phyloP scores from a whole-genome alignment of 2,329 filamentous ascomycete genomes.

The Cryphonectria carpinicola region DNA sequence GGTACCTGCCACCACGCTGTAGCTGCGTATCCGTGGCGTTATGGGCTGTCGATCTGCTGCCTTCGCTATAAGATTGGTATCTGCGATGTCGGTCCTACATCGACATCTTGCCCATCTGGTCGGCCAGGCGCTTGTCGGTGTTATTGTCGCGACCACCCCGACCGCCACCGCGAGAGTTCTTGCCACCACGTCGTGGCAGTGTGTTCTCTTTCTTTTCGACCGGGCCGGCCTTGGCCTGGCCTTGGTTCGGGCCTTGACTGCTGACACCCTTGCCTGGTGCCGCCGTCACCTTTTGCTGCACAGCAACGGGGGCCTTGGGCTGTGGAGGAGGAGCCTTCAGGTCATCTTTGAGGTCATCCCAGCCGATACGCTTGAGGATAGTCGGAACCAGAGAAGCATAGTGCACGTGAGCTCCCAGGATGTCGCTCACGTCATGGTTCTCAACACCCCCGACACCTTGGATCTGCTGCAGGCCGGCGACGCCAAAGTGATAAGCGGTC shows the following conservation, averaged over 20 bases:
- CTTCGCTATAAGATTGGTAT: slow-evolving; percentile 4
- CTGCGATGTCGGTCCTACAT: slow-evolving; percentile 28
- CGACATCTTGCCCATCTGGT: slow-evolving; percentile 26
- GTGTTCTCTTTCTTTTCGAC: slow-evolving; percentile 26
- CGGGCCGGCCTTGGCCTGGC: slow-evolving; percentile 1
- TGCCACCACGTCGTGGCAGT: slow-evolving; percentile 25
- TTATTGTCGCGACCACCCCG: slow-evolving; percentile 17
- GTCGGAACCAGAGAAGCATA: slow-evolving; percentile 70
- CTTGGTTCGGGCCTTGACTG: background rate
- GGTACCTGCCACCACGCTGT: slow-evolving; percentile 4
- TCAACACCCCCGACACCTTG: slow-evolving; percentile 68
- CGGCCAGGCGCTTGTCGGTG: slow-evolving; percentile 23
- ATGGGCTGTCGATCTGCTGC: background rate
- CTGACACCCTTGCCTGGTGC: background rate
- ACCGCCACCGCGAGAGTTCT: slow-evolving; percentile 17
- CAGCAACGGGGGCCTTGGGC: background rate
- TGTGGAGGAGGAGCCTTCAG: slow-evolving; percentile 7
- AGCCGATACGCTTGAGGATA: slow-evolving; percentile 68
- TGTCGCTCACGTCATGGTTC: slow-evolving; percentile 68
- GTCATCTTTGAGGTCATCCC: slow-evolving; percentile 61
- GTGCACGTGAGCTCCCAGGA: slow-evolving; percentile 70
- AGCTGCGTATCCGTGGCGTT: background rate
- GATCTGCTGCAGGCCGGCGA: slow-evolving; percentile 81
- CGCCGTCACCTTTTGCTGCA: slow-evolving; percentile 9
- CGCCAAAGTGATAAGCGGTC: slow-evolving; percentile 70